Conservation (phyloP, 441 rosid genomes). For the Populus hybrid region DNA sequence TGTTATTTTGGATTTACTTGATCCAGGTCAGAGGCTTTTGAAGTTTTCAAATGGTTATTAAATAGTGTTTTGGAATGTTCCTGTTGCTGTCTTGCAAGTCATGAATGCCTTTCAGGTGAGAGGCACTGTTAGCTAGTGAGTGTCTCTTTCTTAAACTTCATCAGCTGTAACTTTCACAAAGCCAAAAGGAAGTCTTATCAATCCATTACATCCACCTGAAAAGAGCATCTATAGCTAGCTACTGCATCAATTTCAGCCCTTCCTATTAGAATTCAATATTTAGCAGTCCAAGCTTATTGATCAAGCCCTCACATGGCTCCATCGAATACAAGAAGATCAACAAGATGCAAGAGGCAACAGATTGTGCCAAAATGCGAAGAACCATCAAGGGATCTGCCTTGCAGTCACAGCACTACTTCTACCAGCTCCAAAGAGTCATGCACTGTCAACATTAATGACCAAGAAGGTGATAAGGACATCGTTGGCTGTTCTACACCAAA, state of each 20-base stretch:
- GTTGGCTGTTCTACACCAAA: constrained; percentile 33
- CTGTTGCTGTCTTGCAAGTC: constrained; percentile 16
- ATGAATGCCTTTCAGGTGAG: constrained; percentile 10
- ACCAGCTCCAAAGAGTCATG: neutral
- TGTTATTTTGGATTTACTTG: constrained; percentile 29
- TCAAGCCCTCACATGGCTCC: constrained; percentile 6
- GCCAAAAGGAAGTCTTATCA: neutral
- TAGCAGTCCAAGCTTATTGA: neutral
- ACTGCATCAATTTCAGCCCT: neutral
- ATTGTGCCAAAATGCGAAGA: neutral
- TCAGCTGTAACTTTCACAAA: neutral
- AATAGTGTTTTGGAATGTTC: constrained; percentile 24
- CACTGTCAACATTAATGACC: neutral
- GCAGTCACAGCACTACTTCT: neutral
- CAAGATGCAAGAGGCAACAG: too few species aligned
- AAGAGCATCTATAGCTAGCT: too few species aligned
- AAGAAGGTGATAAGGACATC: neutral
- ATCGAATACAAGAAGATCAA: neutral
- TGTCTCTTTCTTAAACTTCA: neutral
- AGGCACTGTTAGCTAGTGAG: neutral
- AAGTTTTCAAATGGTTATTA: constrained; percentile 17
- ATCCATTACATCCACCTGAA: too few species aligned
- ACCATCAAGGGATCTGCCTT: neutral
- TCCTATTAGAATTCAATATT: neutral
- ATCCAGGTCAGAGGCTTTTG: constrained; percentile 9